Conservation (phyloP, 306 rosid genomes). For the Cucurbita pepo region DNA sequence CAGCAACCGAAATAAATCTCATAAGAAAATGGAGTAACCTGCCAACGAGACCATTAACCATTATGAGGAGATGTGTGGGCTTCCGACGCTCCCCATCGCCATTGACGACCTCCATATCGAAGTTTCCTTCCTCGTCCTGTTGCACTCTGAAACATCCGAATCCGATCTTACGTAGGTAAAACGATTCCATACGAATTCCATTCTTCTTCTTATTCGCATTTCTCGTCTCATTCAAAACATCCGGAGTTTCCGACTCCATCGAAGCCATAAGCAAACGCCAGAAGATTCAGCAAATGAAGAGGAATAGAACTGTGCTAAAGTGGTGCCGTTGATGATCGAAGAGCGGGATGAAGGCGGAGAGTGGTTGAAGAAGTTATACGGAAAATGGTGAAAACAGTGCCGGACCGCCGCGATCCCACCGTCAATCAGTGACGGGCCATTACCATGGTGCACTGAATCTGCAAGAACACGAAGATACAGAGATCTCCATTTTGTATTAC, state of each 20-base stretch:
- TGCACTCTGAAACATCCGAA: constrained; percentile 43
- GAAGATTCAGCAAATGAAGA: constrained; percentile 7
- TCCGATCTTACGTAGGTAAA: constrained; percentile 18
- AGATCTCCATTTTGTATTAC: background rate
- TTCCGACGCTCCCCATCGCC: constrained; percentile 17
- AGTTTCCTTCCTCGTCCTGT: constrained; percentile 23
- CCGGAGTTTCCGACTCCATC: constrained; percentile 11
- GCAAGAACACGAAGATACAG: background rate
- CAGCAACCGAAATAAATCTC: background rate
- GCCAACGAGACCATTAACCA: constrained; percentile 80
- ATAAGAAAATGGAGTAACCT: constrained; percentile 21
- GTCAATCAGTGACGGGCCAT: background rate
- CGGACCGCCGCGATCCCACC: background rate
- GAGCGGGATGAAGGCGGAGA: background rate
- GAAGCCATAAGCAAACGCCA: constrained; percentile 18
- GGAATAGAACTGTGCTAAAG: constrained; percentile 22
- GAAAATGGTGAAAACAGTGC: background rate
- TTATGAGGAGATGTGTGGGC: constrained; percentile 50
- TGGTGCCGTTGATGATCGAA: background rate
- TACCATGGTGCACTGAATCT: background rate
- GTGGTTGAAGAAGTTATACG: constrained; percentile 6
- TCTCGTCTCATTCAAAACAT: constrained; percentile 1
- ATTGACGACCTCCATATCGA: constrained; percentile 45
- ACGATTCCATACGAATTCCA: background rate
- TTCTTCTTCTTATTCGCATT: constrained; percentile 1